A percentile compares a stretch with the other conserved stretches of the same genome.
Conservation (phyloP, 2,329 filamentous ascomycete species). For the Pseudodiploospora longispora region DNA sequence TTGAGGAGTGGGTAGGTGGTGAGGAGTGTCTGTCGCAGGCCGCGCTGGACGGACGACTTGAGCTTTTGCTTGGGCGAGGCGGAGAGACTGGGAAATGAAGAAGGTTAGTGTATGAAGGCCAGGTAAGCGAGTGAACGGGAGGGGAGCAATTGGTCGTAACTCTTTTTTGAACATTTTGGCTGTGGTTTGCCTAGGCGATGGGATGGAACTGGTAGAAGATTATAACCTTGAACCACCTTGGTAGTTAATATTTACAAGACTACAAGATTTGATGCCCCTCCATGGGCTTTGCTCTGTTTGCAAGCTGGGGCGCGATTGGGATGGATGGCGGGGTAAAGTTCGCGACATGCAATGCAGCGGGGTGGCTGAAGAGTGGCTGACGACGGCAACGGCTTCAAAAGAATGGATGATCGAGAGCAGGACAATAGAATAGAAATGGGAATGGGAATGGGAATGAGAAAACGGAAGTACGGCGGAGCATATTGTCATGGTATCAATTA, state of each 20-base stretch:
- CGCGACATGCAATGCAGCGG: conserved; percentile 11
- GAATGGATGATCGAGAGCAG: neutral
- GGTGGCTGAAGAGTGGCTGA: neutral
- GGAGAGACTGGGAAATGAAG: conserved; percentile 49
- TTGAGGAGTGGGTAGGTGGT: conserved; percentile 79
- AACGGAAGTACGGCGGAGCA: too few relatives aligned
- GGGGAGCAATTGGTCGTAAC: conserved; percentile 38
- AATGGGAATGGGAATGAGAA: too few relatives aligned
- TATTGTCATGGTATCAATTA: too few relatives aligned
- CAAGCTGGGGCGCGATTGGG: too few relatives aligned
- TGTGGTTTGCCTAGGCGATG: conserved; percentile 8
- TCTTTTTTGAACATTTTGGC: conserved; percentile 87
- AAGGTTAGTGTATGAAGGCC: neutral
- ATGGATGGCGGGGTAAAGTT: conserved; percentile 18
- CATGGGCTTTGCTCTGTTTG: too few relatives aligned
- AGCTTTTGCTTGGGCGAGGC: conserved; percentile 85
- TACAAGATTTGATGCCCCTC: too few relatives aligned
- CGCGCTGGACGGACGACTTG: conserved; percentile 90
- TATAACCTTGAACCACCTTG: too few relatives aligned
- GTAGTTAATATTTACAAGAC: too few relatives aligned
- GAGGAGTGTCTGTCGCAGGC: conserved; percentile 72
- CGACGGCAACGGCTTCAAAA: neutral
- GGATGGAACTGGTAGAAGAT: too few relatives aligned
- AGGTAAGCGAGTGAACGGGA: neutral
- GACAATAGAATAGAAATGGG: neutral